Evolutionary conservation across 1,284 basidiomycete species (phyloP).

Genomic region (Melampsora larici-populina): DNA sequence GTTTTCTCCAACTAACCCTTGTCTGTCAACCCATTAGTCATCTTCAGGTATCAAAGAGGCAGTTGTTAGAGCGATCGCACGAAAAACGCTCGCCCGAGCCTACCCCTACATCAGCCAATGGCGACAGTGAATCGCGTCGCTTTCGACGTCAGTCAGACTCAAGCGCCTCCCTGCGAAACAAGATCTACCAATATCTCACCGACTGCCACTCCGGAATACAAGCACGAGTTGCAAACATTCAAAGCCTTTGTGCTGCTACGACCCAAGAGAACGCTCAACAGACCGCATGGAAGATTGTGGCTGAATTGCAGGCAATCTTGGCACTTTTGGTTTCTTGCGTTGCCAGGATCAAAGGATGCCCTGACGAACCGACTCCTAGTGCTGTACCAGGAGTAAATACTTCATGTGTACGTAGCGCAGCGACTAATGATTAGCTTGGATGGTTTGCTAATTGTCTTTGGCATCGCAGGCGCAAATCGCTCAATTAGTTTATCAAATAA

Average conservation of each 20-base stretch:
- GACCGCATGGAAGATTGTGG: conserved; percentile 18
- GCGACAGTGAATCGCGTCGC: neutral
- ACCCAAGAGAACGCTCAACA: conserved; percentile 15
- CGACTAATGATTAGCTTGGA: too few relatives aligned
- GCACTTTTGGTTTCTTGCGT: conserved; percentile 14
- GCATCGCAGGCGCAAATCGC: conserved; percentile 6
- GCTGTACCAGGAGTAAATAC: conserved; percentile 5
- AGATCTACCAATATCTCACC: conserved; percentile 8
- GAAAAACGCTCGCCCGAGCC: neutral
- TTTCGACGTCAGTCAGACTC: neutral
- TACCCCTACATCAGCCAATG: neutral
- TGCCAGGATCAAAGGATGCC: conserved; percentile 14
- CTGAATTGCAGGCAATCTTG: conserved; percentile 27
- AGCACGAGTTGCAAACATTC: conserved; percentile 14
- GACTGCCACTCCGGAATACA: conserved; percentile 12
- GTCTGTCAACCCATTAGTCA: neutral
- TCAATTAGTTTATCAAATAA: conserved; percentile 21
- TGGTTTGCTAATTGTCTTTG: neutral
- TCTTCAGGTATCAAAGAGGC: neutral
- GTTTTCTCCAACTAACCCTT: too few relatives aligned
- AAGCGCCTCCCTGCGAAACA: neutral
- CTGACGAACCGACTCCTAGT: conserved; percentile 12
- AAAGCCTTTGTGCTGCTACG: neutral
- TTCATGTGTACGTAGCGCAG: neutral
- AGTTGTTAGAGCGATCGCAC: neutral